phyloP scores from a whole-genome alignment of 139 green algal species.

The Trebouxia sp. region DNA sequence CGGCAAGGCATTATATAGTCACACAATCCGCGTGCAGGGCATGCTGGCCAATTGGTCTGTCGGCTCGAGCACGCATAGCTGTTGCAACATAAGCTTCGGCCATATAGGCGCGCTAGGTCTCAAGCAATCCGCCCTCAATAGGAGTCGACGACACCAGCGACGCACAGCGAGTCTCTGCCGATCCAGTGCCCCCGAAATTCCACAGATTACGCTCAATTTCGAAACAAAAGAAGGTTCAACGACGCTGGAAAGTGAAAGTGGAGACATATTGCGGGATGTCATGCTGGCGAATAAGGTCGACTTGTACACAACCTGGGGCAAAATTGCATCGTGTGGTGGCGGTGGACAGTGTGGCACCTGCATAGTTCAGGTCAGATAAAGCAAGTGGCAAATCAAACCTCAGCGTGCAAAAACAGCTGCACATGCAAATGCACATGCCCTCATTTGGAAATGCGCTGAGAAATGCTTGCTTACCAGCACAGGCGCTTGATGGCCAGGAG shows the following conservation, averaged over 20 bases:
- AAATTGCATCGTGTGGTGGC: neutral
- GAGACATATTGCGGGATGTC: slow-evolving; percentile 6
- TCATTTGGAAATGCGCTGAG: too few species aligned
- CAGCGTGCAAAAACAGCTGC: too few species aligned
- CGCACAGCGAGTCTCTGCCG: neutral
- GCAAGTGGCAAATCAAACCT: too few species aligned
- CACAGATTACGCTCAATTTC: neutral
- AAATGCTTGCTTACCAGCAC: too few species aligned
- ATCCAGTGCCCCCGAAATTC: neutral
- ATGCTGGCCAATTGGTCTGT: too few species aligned
- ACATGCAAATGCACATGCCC: too few species aligned
- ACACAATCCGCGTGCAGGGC: too few species aligned
- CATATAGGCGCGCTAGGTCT: too few species aligned
- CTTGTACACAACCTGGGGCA: slow-evolving; percentile 12
- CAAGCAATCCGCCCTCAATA: neutral
- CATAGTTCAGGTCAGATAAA: slow-evolving; percentile 7
- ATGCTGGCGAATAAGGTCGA: neutral
- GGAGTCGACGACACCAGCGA: neutral
- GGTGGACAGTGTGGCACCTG: slow-evolving; percentile 9
- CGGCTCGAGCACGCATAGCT: too few species aligned
- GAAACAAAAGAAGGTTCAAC: neutral
- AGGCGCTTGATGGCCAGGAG: neutral
- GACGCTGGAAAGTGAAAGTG: neutral
- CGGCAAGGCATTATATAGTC: too few species aligned
- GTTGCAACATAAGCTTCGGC: too few species aligned